Percentiles rank a stretch among this genome's conserved stretches.
Evolutionary conservation across 306 rosid species (phyloP).

Genomic region (Cicer chorassanicum): DNA sequence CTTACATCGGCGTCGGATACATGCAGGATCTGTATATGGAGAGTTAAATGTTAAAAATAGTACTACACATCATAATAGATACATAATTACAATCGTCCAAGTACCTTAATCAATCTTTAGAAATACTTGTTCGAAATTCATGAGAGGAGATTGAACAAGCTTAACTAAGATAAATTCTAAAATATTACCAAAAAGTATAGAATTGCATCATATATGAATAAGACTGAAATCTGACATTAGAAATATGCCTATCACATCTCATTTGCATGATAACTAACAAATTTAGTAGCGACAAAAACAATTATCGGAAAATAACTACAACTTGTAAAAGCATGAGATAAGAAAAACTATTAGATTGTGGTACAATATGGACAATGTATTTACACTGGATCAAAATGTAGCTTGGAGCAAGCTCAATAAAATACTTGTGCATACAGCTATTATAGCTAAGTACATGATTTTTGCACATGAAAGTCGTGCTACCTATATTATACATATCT

Average conservation of each 20-base stretch:
- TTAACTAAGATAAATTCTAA: constrained; percentile 17
- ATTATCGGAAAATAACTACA: background rate
- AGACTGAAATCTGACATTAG: constrained; percentile 8
- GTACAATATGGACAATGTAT: background rate
- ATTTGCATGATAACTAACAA: constrained; percentile 18
- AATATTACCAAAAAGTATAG: background rate
- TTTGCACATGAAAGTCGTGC: background rate
- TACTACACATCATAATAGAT: background rate
- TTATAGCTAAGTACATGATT: background rate
- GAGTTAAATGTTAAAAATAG: constrained; percentile 40
- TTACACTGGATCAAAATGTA: background rate
- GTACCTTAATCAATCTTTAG: constrained; percentile 29
- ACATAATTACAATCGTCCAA: background rate
- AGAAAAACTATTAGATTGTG: background rate
- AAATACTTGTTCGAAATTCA: background rate
- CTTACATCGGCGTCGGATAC: constrained; percentile 76
- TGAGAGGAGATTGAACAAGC: background rate
- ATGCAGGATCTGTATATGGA: constrained; percentile 74
- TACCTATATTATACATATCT: background rate
- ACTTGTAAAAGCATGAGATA: constrained; percentile 25
- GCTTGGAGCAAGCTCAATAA: constrained; percentile 2
- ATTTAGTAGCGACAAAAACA: background rate
- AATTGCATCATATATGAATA: constrained; percentile 30
- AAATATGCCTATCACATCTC: constrained; percentile 9
- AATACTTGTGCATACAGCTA: constrained; percentile 6